These are phyloP conservation scores for Trichoderma sp. DNA, from an alignment of 2,329 filamentous ascomycete species.

Conservation along the genomic window DNA sequence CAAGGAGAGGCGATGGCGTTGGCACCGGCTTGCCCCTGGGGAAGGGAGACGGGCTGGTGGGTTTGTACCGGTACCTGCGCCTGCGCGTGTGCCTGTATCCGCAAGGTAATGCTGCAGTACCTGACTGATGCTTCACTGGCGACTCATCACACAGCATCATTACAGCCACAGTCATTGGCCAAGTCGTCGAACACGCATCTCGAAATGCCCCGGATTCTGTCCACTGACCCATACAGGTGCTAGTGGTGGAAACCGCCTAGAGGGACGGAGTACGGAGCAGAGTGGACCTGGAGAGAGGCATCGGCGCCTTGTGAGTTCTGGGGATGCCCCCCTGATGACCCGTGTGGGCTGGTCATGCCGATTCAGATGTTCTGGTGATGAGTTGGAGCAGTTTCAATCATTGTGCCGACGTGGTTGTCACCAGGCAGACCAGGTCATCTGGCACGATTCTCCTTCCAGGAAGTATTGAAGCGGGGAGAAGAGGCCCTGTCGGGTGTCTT, in stretches of 20 bases:
- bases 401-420: not conserved
- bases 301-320: not conserved
- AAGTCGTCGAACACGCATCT: not conserved
- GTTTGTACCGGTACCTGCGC: not conserved
- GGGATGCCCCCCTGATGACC: conserved; percentile 17
- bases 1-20: not conserved
- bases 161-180: not conserved
- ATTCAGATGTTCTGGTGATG: not conserved
- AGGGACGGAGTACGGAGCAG: not conserved
- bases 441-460: not conserved
- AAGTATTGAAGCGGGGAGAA: not conserved
- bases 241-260: not conserved
- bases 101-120: too few relatives aligned
- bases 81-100: too few relatives aligned
- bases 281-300: conserved; percentile 14
- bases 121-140: not conserved
- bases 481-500: not conserved
- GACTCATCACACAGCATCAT: not conserved
- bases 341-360: conserved; percentile 6
- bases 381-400: too few relatives aligned
- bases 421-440: conserved; percentile 1
- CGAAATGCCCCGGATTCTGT: conserved; percentile 13
- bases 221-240: not conserved
- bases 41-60: not conserved
- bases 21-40: conserved; percentile 1